These are phyloP conservation scores for Zalaria obscura DNA, from an alignment of 2,329 filamentous ascomycete genomes.

Conservation along the genomic window DNA sequence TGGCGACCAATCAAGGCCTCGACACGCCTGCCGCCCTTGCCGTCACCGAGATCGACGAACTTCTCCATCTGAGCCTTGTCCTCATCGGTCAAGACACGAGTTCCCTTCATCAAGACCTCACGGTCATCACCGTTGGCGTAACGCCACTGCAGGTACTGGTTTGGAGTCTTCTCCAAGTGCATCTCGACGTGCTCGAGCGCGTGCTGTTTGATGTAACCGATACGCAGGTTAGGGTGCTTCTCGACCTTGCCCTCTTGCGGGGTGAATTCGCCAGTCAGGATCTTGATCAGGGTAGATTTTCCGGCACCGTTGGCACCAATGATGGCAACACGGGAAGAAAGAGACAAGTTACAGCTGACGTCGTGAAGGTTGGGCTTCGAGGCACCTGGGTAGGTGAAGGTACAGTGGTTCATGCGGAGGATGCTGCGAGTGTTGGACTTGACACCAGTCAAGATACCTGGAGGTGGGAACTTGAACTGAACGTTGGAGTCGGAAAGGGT, in stretches of 20 bases:
- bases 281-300: conserved; percentile 96
- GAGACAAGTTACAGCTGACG: conserved; percentile 71
- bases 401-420: conserved; percentile 83
- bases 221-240: conserved; percentile 96
- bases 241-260: conserved; percentile 77
- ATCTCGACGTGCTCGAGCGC: conserved; percentile 98
- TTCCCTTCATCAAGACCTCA: conserved; percentile 96
- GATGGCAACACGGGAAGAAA: conserved; percentile 89
- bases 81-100: conserved; percentile 70
- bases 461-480: conserved; percentile 96
- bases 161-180: conserved; percentile 98
- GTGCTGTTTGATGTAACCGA: conserved; percentile 99
- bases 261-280: conserved; percentile 83
- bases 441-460: conserved; percentile 85
- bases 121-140: conserved; percentile 95
- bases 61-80: conserved; percentile 90
- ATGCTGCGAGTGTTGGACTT: conserved; percentile 91
- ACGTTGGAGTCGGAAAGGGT: conserved; percentile 77
- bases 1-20: conserved; percentile 89
- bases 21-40: conserved; percentile 60
- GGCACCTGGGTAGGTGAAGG: conserved; percentile 84
- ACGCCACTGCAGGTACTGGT: conserved; percentile 97
- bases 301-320: conserved; percentile 96
- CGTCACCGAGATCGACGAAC: conserved; percentile 70
- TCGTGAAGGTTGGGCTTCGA: conserved; percentile 77